phyloP scores from a whole-genome alignment of 2,329 filamentous ascomycete species.

The Calonectria montana region DNA sequence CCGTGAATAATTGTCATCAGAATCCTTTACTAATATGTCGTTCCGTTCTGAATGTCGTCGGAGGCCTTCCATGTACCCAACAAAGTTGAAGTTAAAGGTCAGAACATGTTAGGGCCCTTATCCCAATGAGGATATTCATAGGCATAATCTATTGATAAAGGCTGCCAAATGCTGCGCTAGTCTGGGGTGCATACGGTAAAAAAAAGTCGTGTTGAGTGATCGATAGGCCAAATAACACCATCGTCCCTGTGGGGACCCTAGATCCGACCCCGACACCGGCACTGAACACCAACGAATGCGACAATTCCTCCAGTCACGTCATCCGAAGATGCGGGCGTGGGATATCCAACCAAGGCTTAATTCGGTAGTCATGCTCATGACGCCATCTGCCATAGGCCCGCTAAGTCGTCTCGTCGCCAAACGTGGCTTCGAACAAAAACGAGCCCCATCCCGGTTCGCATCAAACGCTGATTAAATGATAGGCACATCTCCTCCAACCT shows the following conservation, averaged over 20 bases:
- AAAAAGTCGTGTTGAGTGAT: constrained; percentile 37
- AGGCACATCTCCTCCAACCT: not conserved
- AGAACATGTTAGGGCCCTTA: not conserved
- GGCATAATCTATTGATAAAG: not conserved
- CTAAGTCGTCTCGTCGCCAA: constrained; percentile 7
- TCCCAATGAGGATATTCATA: constrained; percentile 12
- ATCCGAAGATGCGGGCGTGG: constrained; percentile 33
- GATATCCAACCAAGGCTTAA: constrained; percentile 30
- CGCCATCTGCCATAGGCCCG: constrained; percentile 34
- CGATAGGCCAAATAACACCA: constrained; percentile 43
- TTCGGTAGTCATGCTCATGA: constrained; percentile 35
- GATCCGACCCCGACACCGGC: constrained; percentile 36
- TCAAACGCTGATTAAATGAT: constrained; percentile 7
- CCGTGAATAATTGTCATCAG: not conserved
- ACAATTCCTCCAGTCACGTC: constrained; percentile 31
- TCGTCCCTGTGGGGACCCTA: constrained; percentile 34
- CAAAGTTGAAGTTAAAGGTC: not conserved
- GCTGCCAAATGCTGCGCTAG: not conserved
- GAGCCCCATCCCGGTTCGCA: constrained; percentile 4
- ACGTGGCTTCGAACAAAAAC: constrained; percentile 22
- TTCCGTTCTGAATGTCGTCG: not conserved
- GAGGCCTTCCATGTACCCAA: not conserved
- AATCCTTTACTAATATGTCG: not conserved
- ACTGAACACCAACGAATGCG: constrained; percentile 14
- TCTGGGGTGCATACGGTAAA: not conserved